A percentile compares a stretch with the other conserved stretches of the same genome.
phyloP scores from a whole-genome alignment of 495 filamentous ascomycete species.

The Neohortaea acidophila region DNA sequence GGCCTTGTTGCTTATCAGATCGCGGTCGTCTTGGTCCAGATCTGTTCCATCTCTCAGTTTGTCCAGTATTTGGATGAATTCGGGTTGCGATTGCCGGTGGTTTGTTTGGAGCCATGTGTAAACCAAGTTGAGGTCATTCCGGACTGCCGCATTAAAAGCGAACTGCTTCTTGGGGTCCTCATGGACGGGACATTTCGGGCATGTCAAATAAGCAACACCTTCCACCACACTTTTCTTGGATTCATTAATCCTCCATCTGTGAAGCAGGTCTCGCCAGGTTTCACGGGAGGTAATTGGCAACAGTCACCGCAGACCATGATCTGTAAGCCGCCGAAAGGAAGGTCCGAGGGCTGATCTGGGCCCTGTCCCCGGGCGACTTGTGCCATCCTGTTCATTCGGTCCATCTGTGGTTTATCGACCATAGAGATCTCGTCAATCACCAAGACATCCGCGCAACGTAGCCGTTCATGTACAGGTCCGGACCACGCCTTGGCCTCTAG shows the following conservation, averaged over 20 bases:
- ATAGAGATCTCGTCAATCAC: conserved; percentile 37
- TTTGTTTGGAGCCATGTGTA: too few relatives aligned
- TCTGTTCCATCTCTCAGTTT: conserved; percentile 33
- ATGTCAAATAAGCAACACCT: conserved; percentile 18
- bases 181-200: conserved; percentile 26
- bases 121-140: too few relatives aligned
- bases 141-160: conserved; percentile 20
- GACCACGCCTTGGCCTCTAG: conserved; percentile 27
- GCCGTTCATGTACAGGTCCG: conserved; percentile 32
- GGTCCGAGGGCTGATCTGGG: too few relatives aligned
- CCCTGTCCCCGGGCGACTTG: conserved; percentile 27
- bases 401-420: conserved; percentile 42
- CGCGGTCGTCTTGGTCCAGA: conserved; percentile 25
- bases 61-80: conserved; percentile 37
- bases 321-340: conserved; percentile 33
- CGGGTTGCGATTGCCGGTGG: conserved; percentile 37
- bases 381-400: conserved; percentile 37
- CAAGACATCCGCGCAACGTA: conserved; percentile 29
- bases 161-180: conserved; percentile 26
- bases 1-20: conserved; percentile 28
- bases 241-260: conserved; percentile 12
- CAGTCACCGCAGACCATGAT: conserved; percentile 32
- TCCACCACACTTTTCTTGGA: conserved; percentile 28
- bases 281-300: conserved; percentile 32
- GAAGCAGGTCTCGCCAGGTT: conserved; percentile 28